These are phyloP conservation scores for Ramaria rubella DNA, from an alignment of 768 basidiomycete species.

Conservation along the genomic window DNA sequence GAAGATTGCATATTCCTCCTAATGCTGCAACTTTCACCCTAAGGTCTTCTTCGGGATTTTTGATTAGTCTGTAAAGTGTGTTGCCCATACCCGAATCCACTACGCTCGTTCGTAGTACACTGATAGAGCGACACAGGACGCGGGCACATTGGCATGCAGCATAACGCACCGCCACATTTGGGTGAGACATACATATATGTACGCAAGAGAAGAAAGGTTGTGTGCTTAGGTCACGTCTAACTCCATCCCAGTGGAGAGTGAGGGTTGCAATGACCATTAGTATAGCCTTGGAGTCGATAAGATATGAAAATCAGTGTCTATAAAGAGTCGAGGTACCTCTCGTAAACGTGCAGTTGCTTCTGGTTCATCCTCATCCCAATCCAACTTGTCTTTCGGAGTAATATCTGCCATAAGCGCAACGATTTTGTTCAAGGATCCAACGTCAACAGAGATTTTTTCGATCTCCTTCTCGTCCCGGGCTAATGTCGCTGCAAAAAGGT, in stretches of 20 bases:
- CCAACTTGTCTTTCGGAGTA: conserved; percentile 41
- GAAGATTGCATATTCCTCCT: conserved; percentile 75
- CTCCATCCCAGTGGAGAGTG: conserved; percentile 63
- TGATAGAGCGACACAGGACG: conserved; percentile 71
- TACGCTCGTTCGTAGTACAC: conserved; percentile 76
- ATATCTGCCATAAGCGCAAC: conserved; percentile 44
- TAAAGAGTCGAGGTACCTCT: conserved; percentile 39
- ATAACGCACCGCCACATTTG: conserved; percentile 69
- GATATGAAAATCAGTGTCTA: neutral
- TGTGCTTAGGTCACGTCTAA: conserved; percentile 60
- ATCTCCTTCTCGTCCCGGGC: conserved; percentile 64
- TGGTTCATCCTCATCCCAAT: conserved; percentile 68
- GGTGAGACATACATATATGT: conserved; percentile 49
- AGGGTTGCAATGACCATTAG: conserved; percentile 72
- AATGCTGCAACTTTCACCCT: conserved; percentile 67
- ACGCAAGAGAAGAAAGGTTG: conserved; percentile 47
- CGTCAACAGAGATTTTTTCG: conserved; percentile 64
- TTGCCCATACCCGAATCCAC: conserved; percentile 77
- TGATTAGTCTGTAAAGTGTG: conserved; percentile 56
- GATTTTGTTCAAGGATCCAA: conserved; percentile 55
- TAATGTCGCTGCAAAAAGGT: conserved; percentile 41
- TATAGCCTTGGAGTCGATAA: conserved; percentile 42
- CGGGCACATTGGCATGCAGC: conserved; percentile 84
- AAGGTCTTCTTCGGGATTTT: conserved; percentile 53
- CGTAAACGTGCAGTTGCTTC: conserved; percentile 51